Conservation (phyloP, 352 stramenopile species). For the Thraustochytrium sp. region DNA sequence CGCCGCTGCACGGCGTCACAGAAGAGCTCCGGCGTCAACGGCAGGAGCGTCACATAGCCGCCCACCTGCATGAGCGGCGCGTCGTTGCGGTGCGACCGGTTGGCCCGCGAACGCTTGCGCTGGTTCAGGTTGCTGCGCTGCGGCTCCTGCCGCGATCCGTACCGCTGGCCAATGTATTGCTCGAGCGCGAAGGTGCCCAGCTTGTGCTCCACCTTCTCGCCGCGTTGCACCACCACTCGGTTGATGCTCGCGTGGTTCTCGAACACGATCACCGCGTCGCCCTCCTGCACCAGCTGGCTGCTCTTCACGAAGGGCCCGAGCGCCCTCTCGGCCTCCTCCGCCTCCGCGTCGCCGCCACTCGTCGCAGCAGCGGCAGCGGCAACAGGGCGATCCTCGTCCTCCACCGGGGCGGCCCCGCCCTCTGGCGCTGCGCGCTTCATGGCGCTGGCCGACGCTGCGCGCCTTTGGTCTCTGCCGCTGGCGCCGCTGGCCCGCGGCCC, state of each 20-base stretch:
- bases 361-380: too few relatives aligned
- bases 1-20: not conserved
- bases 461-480: too few relatives aligned
- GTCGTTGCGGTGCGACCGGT: not conserved
- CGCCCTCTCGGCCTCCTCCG: not conserved
- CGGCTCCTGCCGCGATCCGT: not conserved
- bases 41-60: not conserved
- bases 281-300: not conserved
- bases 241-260: not conserved
- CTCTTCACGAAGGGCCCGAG: not conserved
- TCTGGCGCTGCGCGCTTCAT: too few relatives aligned
- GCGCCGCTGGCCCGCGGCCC: too few relatives aligned
- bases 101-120: not conserved
- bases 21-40: slow-evolving; percentile 41
- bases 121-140: not conserved
- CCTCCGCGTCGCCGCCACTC: too few relatives aligned
- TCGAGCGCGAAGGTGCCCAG: slow-evolving; percentile 1
- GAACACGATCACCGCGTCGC: slow-evolving; percentile 16
- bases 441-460: too few relatives aligned
- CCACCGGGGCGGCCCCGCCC: too few relatives aligned
- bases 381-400: too few relatives aligned
- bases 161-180: not conserved
- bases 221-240: not conserved
- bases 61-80: not conserved
- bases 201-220: not conserved